phyloP scores from a whole-genome alignment of 495 filamentous ascomycete species.

The Aspergillus steynii region DNA sequence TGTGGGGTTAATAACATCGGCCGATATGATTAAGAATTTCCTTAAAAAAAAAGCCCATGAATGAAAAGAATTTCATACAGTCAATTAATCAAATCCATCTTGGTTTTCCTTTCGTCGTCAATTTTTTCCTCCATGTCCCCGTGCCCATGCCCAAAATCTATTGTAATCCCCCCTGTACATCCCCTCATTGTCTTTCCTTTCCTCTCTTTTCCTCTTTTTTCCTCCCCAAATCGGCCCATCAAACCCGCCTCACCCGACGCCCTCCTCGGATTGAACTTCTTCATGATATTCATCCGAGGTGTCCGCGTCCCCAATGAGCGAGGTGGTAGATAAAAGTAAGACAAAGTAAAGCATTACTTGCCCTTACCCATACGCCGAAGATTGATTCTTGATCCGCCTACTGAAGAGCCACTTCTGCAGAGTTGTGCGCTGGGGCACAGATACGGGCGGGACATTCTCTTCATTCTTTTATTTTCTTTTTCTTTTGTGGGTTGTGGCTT shows the following conservation, averaged over 20 bases:
- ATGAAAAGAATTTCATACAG: conserved; percentile 16
- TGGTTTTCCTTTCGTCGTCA: background rate
- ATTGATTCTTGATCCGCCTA: conserved; percentile 53
- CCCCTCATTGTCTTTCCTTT: conserved; percentile 4
- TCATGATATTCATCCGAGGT: conserved; percentile 27
- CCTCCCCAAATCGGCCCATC: conserved; percentile 33
- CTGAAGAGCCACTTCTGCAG: conserved; percentile 83
- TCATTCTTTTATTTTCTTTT: conserved; percentile 5
- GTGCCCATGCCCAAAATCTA: background rate
- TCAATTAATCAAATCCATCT: conserved; percentile 16
- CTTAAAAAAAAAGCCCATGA: conserved; percentile 14
- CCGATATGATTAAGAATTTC: conserved; percentile 18
- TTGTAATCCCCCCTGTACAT: background rate
- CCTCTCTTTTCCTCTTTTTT: conserved; percentile 6
- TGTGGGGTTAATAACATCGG: conserved; percentile 5
- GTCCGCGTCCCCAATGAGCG: conserved; percentile 35
- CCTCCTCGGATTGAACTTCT: conserved; percentile 23
- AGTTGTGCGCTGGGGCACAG: conserved; percentile 83
- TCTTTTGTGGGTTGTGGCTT: background rate
- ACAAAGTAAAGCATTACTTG: conserved; percentile 7
- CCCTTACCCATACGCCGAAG: conserved; percentile 34
- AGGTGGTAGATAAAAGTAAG: conserved; percentile 39
- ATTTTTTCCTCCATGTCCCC: background rate
- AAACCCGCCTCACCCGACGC: conserved; percentile 41
- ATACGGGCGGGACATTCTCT: conserved; percentile 83